phyloP scores from a whole-genome alignment of 2,329 filamentous ascomycete genomes.

The Trichoderma sp. region DNA sequence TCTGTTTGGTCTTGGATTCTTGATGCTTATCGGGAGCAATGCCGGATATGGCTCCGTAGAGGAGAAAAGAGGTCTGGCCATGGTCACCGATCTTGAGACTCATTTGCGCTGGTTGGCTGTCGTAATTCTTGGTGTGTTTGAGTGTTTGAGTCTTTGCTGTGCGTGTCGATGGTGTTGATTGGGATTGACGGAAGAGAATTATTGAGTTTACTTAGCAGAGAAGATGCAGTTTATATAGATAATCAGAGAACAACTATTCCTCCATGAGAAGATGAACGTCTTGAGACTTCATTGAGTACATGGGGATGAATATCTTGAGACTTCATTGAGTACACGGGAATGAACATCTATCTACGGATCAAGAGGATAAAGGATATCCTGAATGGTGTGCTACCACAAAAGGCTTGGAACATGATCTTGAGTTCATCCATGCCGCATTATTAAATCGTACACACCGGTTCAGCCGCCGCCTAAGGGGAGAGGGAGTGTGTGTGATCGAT shows the following conservation, averaged over 20 bases:
- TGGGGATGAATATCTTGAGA: not conserved
- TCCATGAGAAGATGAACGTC: not conserved
- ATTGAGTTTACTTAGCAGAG: not conserved
- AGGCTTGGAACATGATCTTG: not conserved
- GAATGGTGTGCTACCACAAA: not conserved
- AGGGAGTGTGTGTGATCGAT: not conserved
- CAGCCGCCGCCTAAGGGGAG: not conserved
- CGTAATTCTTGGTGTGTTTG: not conserved
- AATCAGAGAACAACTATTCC: not conserved
- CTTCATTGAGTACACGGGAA: not conserved
- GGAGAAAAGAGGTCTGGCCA: not conserved
- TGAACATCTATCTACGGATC: not conserved
- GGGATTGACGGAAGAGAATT: not conserved
- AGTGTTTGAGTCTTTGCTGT: not conserved
- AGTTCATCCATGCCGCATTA: not conserved
- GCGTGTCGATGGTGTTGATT: not conserved
- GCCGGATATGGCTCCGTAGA: not conserved
- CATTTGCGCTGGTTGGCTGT: not conserved
- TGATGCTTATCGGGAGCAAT: not conserved
- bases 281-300: not conserved
- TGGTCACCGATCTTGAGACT: not conserved
- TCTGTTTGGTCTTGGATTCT: not conserved
- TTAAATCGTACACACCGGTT: not conserved
- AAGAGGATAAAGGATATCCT: not conserved
- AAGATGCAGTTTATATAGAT: not conserved